Evolutionary conservation across 768 basidiomycete species (phyloP).

Genomic region (Tephrocybe sp.): DNA sequence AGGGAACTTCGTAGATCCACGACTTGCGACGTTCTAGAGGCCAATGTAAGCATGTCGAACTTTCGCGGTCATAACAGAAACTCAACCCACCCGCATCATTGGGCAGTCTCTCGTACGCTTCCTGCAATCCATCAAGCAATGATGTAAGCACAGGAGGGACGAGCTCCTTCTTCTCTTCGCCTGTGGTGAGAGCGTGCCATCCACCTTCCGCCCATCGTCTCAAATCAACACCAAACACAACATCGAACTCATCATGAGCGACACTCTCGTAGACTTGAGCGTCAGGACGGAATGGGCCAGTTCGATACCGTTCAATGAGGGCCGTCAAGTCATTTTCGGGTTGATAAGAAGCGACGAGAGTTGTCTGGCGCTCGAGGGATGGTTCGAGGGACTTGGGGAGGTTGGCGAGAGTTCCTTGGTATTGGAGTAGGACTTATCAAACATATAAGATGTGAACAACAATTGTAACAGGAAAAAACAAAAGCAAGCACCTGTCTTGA

Average conservation of each 20-base stretch:
- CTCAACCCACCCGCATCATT: slow-evolving; percentile 59
- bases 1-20: slow-evolving; percentile 95
- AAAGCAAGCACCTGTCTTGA: slow-evolving; percentile 70
- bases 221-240: slow-evolving; percentile 89
- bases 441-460: neutral
- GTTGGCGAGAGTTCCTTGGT: slow-evolving; percentile 75
- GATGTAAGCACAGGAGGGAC: slow-evolving; percentile 75
- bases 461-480: neutral
- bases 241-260: slow-evolving; percentile 78
- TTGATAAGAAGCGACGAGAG: slow-evolving; percentile 79
- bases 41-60: neutral
- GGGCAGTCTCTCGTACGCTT: slow-evolving; percentile 58
- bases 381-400: slow-evolving; percentile 66
- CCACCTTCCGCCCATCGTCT: slow-evolving; percentile 88
- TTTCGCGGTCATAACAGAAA: neutral
- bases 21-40: slow-evolving; percentile 74
- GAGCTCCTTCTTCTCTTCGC: slow-evolving; percentile 55
- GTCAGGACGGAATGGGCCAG: slow-evolving; percentile 86
- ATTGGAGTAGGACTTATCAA: slow-evolving; percentile 72
- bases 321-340: slow-evolving; percentile 85
- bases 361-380: slow-evolving; percentile 65
- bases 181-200: slow-evolving; percentile 56
- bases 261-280: slow-evolving; percentile 87
- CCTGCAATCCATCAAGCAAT: slow-evolving; percentile 59
- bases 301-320: slow-evolving; percentile 89